phyloP scores from a whole-genome alignment of 2,329 filamentous ascomycete species.

The Colletotrichum zoysiae region DNA sequence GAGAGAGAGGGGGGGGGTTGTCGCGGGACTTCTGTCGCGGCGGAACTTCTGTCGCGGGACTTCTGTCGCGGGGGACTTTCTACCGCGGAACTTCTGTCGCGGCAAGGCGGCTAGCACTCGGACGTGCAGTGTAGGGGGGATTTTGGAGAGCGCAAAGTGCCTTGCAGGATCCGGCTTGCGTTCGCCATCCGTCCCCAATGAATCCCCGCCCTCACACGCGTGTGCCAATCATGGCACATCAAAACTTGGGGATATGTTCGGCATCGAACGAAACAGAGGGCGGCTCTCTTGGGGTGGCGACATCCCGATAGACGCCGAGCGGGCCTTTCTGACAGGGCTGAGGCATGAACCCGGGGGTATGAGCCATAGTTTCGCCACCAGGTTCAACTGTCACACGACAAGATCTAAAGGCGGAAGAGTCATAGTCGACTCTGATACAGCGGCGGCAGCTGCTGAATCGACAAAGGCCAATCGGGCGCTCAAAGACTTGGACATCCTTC shows the following conservation, averaged over 20 bases:
- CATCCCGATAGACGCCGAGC: conserved; percentile 21
- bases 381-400: conserved; percentile 18
- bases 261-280: neutral
- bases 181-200: neutral
- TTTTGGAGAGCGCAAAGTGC: conserved; percentile 28
- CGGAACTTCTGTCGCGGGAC: conserved; percentile 1
- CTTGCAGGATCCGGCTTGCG: conserved; percentile 32
- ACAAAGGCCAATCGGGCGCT: neutral
- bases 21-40: conserved; percentile 13
- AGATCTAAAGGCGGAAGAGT: conserved; percentile 13
- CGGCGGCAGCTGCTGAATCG: conserved; percentile 3
- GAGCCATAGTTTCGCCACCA: conserved; percentile 37
- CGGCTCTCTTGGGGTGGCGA: neutral
- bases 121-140: neutral
- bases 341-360: conserved; percentile 15
- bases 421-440: conserved; percentile 9
- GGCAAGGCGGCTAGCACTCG: conserved; percentile 29
- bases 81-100: conserved; percentile 4
- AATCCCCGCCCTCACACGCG: neutral
- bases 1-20: conserved; percentile 1
- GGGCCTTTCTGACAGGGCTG: conserved; percentile 26
- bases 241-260: conserved; percentile 4
- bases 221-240: conserved; percentile 24
- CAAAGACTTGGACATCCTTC: neutral
- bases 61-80: conserved; percentile 17